A percentile compares a stretch with the other conserved stretches of the same genome.
phyloP scores from a whole-genome alignment of 2,329 filamentous ascomycete genomes.

The Fusarium sublunatum region DNA sequence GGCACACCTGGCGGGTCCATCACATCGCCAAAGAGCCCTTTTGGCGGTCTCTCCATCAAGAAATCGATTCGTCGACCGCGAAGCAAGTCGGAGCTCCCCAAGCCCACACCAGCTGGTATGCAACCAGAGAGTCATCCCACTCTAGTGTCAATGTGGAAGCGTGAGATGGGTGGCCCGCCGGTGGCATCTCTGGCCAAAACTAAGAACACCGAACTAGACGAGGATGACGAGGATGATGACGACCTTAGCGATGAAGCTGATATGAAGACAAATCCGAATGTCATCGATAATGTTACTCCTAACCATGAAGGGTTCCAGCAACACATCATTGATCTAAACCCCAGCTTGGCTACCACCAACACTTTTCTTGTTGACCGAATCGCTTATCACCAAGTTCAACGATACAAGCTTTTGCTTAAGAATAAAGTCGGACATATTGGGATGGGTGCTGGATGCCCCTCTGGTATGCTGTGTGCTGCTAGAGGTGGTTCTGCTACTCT shows the following conservation, averaged over 20 bases:
- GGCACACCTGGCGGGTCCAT: slow-evolving; percentile 62
- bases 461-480: slow-evolving; percentile 71
- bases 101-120: slow-evolving; percentile 47
- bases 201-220: slow-evolving; percentile 48
- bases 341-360: slow-evolving; percentile 67
- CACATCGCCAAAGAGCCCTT: slow-evolving; percentile 65
- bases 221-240: slow-evolving; percentile 68
- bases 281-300: slow-evolving; percentile 76
- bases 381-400: slow-evolving; percentile 80
- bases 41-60: slow-evolving; percentile 58
- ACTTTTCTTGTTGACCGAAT: slow-evolving; percentile 81
- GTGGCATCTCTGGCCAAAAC: slow-evolving; percentile 59
- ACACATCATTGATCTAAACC: slow-evolving; percentile 79
- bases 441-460: slow-evolving; percentile 70
- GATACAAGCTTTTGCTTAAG: slow-evolving; percentile 82
- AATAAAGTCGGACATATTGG: slow-evolving; percentile 76
- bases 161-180: slow-evolving; percentile 62
- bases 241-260: slow-evolving; percentile 67
- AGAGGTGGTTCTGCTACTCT: slow-evolving; percentile 73
- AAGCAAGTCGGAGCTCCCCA: slow-evolving; percentile 66
- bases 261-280: slow-evolving; percentile 70
- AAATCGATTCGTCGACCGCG: slow-evolving; percentile 64
- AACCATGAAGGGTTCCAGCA: slow-evolving; percentile 80
- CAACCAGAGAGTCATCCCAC: slow-evolving; percentile 55
- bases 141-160: slow-evolving; percentile 64